Evolutionary conservation across 495 filamentous ascomycete species (phyloP), one percentile per base, ranked within the genome.

Genomic region (Aspergillus saccharolyticus): DNA sequence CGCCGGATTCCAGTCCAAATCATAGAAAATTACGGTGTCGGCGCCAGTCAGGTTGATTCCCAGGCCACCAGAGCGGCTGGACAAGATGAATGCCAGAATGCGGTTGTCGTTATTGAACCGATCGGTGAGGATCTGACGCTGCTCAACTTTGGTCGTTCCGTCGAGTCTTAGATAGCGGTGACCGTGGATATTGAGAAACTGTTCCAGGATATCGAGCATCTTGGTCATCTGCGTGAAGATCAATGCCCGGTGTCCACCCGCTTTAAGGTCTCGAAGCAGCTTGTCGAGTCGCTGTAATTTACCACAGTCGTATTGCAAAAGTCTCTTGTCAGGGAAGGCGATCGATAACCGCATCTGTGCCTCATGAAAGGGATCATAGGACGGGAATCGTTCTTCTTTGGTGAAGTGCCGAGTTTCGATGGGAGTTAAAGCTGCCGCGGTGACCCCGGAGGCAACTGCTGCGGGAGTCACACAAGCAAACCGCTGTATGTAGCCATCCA

Each of bases 181-280:
- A 1, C 91, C 91, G 65, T 97, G 94, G 56, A 99, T 97, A 70
- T 97, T 97, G 66, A 99, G 84, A 67, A 97, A 99, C 56, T 92
- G 91, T 64, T 99, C 95, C 17, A 99, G 81, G 57, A 99, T 94
- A 72, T 99, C 92, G 5, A 99, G 85, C 61, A 97, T 94, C 68
- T 93, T 96, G 22, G 95, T 97, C 95, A 99, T 99, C 65, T 99
- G 95, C 1, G 95, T 97, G 74, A 99, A 99, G 70, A 99, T 97
- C 28, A 99, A 76, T 4, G 90, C 93, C 6, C 95, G 89, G 66
- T 97, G 94, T 16, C 91, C 90, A 53, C 90, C 90, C 7, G 89
- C 84, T 72, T 97, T 91, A 1, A 97, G 80, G 51, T 89, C 85
- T 19, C 94, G 88, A 24, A 99, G 82, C 9, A 99, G 83, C 56